phyloP scores from a whole-genome alignment of 2,329 filamentous ascomycete genomes.

The Sphaerulina vaccinii region DNA sequence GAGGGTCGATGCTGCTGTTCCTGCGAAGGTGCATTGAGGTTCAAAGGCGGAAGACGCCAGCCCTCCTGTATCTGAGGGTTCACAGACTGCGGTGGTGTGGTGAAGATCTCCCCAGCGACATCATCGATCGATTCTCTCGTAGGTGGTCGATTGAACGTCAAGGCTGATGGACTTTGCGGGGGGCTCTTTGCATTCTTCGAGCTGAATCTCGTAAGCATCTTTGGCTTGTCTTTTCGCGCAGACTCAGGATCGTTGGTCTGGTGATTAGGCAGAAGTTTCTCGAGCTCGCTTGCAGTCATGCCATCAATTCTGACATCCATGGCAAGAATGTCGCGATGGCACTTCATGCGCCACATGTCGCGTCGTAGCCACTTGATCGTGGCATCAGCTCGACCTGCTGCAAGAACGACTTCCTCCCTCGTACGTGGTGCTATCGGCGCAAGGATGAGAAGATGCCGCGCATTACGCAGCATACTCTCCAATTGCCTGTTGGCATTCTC shows the following conservation, averaged over 20 bases:
- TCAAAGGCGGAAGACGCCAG: constrained; percentile 38
- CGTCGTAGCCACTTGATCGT: constrained; percentile 92
- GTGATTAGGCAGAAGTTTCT: constrained; percentile 18
- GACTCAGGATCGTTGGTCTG: constrained; percentile 21
- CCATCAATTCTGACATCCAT: constrained; percentile 81
- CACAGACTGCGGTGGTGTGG: constrained; percentile 47
- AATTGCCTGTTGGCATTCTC: constrained; percentile 71
- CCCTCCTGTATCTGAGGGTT: constrained; percentile 23
- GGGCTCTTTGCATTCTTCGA: constrained; percentile 26
- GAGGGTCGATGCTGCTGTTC: constrained; percentile 37
- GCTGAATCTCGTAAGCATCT: constrained; percentile 27
- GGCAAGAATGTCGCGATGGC: constrained; percentile 82
- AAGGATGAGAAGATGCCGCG: constrained; percentile 82
- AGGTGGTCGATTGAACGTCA: constrained; percentile 22
- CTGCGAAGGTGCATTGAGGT: constrained; percentile 30
- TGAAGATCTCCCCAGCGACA: constrained; percentile 43
- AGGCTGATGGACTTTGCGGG: constrained; percentile 29
- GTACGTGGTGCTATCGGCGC: constrained; percentile 90
- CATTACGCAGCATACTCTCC: constrained; percentile 81
- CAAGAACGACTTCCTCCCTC: constrained; percentile 78
- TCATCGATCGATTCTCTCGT: constrained; percentile 36
- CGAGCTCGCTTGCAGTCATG: constrained; percentile 28
- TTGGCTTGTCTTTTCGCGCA: constrained; percentile 29
- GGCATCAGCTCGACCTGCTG: constrained; percentile 79
- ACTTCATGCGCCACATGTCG: constrained; percentile 88